Evolutionary conservation across 148 eudicot species (phyloP).

Genomic region (Arbutus unedo): DNA sequence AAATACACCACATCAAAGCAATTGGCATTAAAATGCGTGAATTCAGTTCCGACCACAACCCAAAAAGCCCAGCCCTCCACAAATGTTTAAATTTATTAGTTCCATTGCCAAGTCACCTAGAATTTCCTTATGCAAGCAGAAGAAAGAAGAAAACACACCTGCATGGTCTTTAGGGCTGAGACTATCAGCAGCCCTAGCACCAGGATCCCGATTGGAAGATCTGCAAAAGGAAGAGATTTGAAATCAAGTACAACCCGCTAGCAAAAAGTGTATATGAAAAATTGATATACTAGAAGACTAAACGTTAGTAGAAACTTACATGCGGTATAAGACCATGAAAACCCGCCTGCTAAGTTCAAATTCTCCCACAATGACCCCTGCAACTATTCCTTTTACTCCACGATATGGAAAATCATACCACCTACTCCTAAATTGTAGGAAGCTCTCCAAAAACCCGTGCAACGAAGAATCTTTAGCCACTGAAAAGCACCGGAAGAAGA

Average conservation of each 20-base stretch:
- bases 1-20: neutral
- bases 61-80: neutral
- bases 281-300: neutral
- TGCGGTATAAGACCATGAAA: slow-evolving; percentile 85
- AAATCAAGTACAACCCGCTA: slow-evolving; percentile 2
- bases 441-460: slow-evolving; percentile 79
- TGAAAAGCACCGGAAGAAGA: slow-evolving; percentile 28
- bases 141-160: slow-evolving; percentile 50
- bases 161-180: slow-evolving; percentile 72
- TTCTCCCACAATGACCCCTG: slow-evolving; percentile 94
- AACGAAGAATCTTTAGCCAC: slow-evolving; percentile 79
- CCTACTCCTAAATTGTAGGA: slow-evolving; percentile 76
- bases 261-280: neutral
- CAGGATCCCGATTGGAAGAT: slow-evolving; percentile 88
- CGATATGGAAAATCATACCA: slow-evolving; percentile 97
- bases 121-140: neutral
- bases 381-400: slow-evolving; percentile 78
- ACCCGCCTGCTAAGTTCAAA: slow-evolving; percentile 79
- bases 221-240: slow-evolving; percentile 31
- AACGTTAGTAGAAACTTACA: slow-evolving; percentile 46
- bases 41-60: neutral
- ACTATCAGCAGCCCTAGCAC: slow-evolving; percentile 61
- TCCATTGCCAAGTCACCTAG: neutral
- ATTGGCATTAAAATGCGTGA: neutral
- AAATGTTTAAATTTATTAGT: neutral